Evolutionary conservation across 2,329 filamentous ascomycete genomes (phyloP), one percentile per base, ranked within the genome.

Genomic region (Colletotrichum horii): DNA sequence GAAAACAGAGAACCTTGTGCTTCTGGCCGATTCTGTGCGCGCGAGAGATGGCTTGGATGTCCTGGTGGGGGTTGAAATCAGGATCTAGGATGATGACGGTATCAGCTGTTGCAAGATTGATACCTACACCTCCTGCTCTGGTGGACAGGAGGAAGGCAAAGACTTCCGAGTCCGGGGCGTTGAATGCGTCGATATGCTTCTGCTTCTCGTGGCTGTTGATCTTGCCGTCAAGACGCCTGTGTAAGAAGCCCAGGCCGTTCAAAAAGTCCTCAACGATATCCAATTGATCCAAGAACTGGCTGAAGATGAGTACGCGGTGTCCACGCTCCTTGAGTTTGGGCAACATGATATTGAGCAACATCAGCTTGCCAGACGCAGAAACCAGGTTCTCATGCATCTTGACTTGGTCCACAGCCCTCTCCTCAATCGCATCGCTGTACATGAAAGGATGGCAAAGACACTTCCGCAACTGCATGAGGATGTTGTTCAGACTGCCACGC

Each of bases 71-170:
- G 77, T 99, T 99, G 88, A 98, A 98, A 82, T 99, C 97, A 0
- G 95, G 95, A 80, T 99, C 96, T 78, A 98, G 92, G 78, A 99
- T 98, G 78, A 99, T 98, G 76, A 99, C 97, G 0, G 97, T 99
- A 81, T 99, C 97, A 4, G 97, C 97, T 9, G 96, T 98, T 1
- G 97, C 97, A 71, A 99, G 89, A 82, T 99, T 99, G 87, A 99
- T 99, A 19, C 97, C 97, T 1, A 99, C 96, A 80, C 97, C 97
- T 70, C 97, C 97, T 22, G 97, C 96, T 77, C 97, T 93, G 5
- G 97, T 99, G 0, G 96, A 98, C 0, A 99, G 89, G 22, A 99
- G 85, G 84, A 99, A 98, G 1, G 94, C 96, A 83, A 98, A 99
- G 0, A 97, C 87, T 0, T 91, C 87, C 1, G 96, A 98, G 70